Base-by-base conservation (phyloP, 331 rosid genomes). In the Erythrophleum ivorense region DNA sequence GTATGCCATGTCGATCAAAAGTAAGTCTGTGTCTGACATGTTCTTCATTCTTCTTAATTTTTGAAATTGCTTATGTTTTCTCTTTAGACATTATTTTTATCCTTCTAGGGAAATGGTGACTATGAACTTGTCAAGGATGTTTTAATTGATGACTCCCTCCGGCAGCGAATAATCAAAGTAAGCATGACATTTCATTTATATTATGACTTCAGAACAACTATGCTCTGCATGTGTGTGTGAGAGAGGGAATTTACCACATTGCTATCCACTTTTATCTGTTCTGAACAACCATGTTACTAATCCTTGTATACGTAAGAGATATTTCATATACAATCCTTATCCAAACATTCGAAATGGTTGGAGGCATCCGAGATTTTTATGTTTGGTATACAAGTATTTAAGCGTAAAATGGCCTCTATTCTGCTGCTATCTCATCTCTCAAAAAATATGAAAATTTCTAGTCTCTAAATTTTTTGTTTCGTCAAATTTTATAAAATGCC, bases 1-100 rank as follows among this genome's bases (percentile, higher is more conserved):
- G 98, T 59, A 91, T 96, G 99, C 99, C 99, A 15, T 96, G 99
- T 75, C 91, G 97, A 89, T 95, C 99, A 52, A 93, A 89, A 49
- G 99, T 92, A 89, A 81, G 87, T 71, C 58, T 72, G 33, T 49
- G 36, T 48, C 31, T 38, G 67, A 72, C 57, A 53, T 80, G 74
- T 57, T 74, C 45, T 78, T 82, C 74, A 67, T 41, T 77, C 33
- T 46, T 33, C 81, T 29, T 45, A 43, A 48, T 54, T 76, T 36
- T 29, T 40, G 18, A 53, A 73, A 7, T n/a, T 73, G 16, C 29
- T 50, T 24, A n/a, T 29, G 8, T 78, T 34, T 54, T 2, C 43
- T 48, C 34, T 7, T 31, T 7, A 65, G 59, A 78, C 74, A 14
- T 18, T 62, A 21, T 18, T 12, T 48, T 50, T 57, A 83, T 79